phyloP scores from a whole-genome alignment of 257 asterid species.

The Solanum clarkiae region DNA sequence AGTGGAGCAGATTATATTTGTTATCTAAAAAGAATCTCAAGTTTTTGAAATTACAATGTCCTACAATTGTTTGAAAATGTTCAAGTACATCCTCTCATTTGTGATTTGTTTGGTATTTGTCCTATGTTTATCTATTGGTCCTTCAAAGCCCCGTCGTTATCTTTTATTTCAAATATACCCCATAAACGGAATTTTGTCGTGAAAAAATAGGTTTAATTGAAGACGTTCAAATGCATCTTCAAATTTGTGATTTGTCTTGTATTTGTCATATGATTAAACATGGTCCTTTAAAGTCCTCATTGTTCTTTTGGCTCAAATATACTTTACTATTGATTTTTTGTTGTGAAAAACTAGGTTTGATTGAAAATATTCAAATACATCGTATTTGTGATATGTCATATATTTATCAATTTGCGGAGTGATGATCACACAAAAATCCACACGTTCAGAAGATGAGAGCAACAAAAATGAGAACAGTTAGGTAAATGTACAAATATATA shows the following conservation, averaged over 20 bases:
- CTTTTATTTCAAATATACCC: too few species aligned
- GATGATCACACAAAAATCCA: background rate
- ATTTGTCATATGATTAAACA: too few species aligned
- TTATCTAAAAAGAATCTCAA: background rate
- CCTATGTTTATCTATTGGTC: too few species aligned
- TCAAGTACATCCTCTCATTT: background rate
- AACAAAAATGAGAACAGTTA: background rate
- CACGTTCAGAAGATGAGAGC: background rate
- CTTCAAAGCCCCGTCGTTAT: too few species aligned
- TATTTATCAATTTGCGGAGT: background rate
- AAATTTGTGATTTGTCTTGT: background rate
- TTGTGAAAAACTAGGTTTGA: too few species aligned
- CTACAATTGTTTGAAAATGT: background rate
- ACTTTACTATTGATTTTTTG: too few species aligned
- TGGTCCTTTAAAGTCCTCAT: too few species aligned
- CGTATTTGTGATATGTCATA: background rate
- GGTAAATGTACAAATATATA: background rate
- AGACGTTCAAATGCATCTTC: background rate
- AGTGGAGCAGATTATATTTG: background rate
- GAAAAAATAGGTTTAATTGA: background rate
- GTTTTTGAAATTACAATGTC: background rate
- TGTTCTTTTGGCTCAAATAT: too few species aligned
- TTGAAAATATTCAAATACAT: background rate
- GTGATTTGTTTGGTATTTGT: background rate
- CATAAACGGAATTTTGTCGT: too few species aligned